phyloP scores from a whole-genome alignment of 208 protist genomes.

The Leishmania tropica region DNA sequence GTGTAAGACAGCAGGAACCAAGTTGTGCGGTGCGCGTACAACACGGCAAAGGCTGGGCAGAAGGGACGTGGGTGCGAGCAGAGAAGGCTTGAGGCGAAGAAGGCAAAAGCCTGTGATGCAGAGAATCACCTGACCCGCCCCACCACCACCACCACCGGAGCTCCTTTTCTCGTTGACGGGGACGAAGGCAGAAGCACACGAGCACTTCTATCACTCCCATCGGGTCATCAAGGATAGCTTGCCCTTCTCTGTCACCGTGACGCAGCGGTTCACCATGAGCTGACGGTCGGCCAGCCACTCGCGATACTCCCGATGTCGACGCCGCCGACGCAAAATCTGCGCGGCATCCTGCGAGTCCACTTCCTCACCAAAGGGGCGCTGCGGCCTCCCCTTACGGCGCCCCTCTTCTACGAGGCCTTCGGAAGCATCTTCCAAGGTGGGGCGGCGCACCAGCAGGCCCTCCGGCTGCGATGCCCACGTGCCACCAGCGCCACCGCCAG shows the following conservation, averaged over 20 bases:
- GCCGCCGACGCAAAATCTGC: slow-evolving; percentile 16
- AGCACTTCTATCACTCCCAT: slow-evolving; percentile 12
- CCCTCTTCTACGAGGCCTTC: no score
- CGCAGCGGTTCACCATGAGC: slow-evolving; percentile 21
- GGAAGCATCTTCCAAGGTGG: not conserved
- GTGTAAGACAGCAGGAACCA: not conserved
- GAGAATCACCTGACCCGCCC: not conserved
- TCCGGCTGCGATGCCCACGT: not conserved
- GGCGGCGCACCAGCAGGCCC: slow-evolving; percentile 6
- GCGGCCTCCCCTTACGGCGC: not conserved
- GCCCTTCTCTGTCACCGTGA: not conserved
- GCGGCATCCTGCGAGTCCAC: slow-evolving; percentile 24
- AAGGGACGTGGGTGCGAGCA: not conserved
- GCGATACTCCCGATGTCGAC: slow-evolving; percentile 20
- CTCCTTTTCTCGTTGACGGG: not conserved
- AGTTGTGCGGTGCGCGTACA: not conserved
- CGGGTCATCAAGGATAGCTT: slow-evolving; percentile 6
- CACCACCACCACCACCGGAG: not conserved
- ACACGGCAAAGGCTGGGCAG: not conserved
- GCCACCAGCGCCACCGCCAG: not conserved
- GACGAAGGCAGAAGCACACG: not conserved
- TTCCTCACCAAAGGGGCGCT: not conserved
- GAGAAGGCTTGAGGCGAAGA: not conserved
- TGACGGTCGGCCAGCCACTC: slow-evolving; percentile 25
- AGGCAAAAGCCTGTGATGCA: not conserved